A percentile compares a stretch with the other conserved stretches of the same genome.
phyloP scores from a whole-genome alignment of 2,329 filamentous ascomycete genomes.

The Alternaria dauci region DNA sequence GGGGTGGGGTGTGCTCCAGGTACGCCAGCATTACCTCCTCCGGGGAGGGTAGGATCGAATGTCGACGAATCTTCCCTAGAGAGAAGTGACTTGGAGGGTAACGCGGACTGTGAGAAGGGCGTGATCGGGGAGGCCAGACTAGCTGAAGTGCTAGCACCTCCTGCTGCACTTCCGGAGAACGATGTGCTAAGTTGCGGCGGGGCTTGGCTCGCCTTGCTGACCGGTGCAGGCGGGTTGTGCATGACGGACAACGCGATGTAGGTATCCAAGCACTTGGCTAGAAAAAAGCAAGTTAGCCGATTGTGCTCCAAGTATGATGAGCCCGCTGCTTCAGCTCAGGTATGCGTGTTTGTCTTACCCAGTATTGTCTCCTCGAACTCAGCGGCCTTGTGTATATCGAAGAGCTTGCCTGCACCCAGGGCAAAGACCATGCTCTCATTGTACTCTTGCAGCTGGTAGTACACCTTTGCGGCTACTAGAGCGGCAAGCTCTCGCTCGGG shows the following conservation, averaged over 20 bases:
- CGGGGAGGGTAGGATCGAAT: slow-evolving; percentile 64
- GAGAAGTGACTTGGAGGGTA: slow-evolving; percentile 94
- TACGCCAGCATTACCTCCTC: slow-evolving; percentile 64
- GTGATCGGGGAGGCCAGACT: slow-evolving; percentile 85
- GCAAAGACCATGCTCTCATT: slow-evolving; percentile 99
- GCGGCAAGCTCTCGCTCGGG: slow-evolving; percentile 93
- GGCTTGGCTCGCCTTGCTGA: slow-evolving; percentile 58
- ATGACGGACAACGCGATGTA: slow-evolving; percentile 84
- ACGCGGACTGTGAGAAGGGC: slow-evolving; percentile 90
- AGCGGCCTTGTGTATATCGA: slow-evolving; percentile 87
- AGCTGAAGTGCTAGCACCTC: slow-evolving; percentile 70
- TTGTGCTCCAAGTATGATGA: not conserved
- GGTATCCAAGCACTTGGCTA: slow-evolving; percentile 93
- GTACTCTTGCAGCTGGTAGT: slow-evolving; percentile 98
- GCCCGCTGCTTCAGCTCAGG: not conserved
- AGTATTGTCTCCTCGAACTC: slow-evolving; percentile 99
- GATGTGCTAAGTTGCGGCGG: slow-evolving; percentile 79
- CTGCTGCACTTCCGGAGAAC: slow-evolving; percentile 73
- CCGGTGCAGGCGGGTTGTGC: slow-evolving; percentile 61
- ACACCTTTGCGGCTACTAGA: slow-evolving; percentile 94
- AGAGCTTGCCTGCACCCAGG: slow-evolving; percentile 90
- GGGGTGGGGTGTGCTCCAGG: slow-evolving; percentile 64
- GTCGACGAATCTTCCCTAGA: slow-evolving; percentile 76
- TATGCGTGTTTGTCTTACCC: slow-evolving; percentile 58
- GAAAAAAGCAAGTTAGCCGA: slow-evolving; percentile 25